Evolutionary conservation across 805 yeast species (phyloP).

Genomic region (Pichia occidentalis): DNA sequence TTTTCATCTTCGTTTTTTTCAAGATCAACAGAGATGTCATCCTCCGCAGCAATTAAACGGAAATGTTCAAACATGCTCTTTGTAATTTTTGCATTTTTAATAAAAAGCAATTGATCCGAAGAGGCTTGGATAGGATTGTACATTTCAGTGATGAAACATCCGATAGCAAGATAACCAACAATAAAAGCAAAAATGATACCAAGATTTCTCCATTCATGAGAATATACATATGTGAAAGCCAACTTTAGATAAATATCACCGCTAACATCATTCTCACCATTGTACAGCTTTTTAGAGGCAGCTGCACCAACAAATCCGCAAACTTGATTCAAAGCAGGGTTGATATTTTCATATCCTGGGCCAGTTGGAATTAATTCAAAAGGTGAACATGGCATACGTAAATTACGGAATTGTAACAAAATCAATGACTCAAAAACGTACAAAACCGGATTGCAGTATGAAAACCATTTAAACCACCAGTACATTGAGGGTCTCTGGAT

Average conservation of each 20-base stretch:
- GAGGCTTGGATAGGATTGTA: slow-evolving; percentile 25
- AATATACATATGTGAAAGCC: slow-evolving; percentile 44
- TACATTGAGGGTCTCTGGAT: slow-evolving; percentile 52
- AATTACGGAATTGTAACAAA: slow-evolving; percentile 49
- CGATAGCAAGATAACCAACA: slow-evolving; percentile 31
- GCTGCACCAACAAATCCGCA: slow-evolving; percentile 49
- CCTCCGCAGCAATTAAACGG: slow-evolving; percentile 1
- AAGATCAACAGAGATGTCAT: not conserved
- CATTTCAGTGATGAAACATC: slow-evolving; percentile 26
- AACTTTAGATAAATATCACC: slow-evolving; percentile 43
- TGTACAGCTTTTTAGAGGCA: slow-evolving; percentile 16
- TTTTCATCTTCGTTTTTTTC: slow-evolving; percentile 3
- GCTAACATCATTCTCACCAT: slow-evolving; percentile 32
- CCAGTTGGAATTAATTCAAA: slow-evolving; percentile 47
- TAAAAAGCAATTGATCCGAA: slow-evolving; percentile 29
- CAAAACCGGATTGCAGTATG: slow-evolving; percentile 41
- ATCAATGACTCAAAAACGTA: slow-evolving; percentile 48
- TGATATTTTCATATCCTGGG: slow-evolving; percentile 40
- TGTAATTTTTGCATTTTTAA: slow-evolving; percentile 17
- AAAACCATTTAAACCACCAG: slow-evolving; percentile 57
- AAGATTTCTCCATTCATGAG: slow-evolving; percentile 73
- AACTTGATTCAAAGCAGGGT: slow-evolving; percentile 33
- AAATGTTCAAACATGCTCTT: slow-evolving; percentile 9
- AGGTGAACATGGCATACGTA: slow-evolving; percentile 43
- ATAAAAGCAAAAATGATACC: slow-evolving; percentile 44